These are phyloP conservation scores for Fusarium illudens DNA, from an alignment of 2,329 filamentous ascomycete genomes.

Conservation along the genomic window DNA sequence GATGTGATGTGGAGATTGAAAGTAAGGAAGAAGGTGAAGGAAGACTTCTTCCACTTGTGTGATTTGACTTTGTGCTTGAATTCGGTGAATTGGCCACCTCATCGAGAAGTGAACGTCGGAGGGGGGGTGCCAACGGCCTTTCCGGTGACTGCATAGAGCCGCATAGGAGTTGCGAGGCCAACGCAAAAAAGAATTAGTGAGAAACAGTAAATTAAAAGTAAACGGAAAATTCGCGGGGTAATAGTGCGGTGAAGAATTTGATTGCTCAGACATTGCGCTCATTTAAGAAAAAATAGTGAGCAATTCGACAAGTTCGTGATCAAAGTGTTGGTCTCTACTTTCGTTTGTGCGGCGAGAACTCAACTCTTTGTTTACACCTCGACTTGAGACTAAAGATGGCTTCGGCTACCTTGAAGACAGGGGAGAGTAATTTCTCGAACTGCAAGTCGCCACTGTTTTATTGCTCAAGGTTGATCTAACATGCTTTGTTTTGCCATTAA, in stretches of 20 bases:
- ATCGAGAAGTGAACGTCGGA: neutral
- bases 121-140: neutral
- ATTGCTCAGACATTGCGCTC: neutral
- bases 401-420: neutral
- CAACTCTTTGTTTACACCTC: neutral
- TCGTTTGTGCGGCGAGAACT: neutral
- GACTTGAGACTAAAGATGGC: neutral
- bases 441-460: neutral
- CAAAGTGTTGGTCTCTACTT: neutral
- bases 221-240: neutral
- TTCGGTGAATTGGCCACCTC: neutral
- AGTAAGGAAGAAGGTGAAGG: neutral
- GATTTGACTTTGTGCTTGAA: neutral
- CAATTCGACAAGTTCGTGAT: neutral
- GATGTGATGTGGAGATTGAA: neutral
- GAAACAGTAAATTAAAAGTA: neutral
- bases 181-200: neutral
- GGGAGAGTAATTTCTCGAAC: neutral
- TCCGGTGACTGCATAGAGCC: neutral
- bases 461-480: neutral
- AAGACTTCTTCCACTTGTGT: neutral
- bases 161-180: neutral
- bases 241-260: neutral
- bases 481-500: neutral
- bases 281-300: neutral